A percentile compares a stretch with the other conserved stretches of the same genome.
Conservation (phyloP, 768 basidiomycete species). For the Cystobasidium onofrii region DNA sequence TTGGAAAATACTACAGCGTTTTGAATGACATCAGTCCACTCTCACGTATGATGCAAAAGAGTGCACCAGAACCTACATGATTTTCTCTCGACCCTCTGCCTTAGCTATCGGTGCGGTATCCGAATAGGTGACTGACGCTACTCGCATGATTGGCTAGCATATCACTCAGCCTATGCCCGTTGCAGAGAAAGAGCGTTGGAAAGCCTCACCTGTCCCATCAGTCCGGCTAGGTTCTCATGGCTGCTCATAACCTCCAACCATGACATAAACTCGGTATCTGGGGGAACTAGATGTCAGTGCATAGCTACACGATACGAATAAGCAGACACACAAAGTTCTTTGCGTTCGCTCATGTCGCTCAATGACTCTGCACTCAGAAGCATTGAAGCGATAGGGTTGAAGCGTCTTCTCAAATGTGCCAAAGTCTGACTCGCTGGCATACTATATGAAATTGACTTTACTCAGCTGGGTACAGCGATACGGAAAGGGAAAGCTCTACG, state of each 20-base stretch:
- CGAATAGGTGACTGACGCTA: background rate
- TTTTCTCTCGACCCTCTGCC: slow-evolving; percentile 50
- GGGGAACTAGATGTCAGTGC: too few relatives aligned
- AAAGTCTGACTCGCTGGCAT: slow-evolving; percentile 50
- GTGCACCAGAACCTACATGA: slow-evolving; percentile 62
- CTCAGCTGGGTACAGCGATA: background rate
- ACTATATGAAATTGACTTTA: slow-evolving; percentile 29
- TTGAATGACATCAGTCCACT: too few relatives aligned
- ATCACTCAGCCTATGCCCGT: background rate
- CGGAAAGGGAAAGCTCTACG: background rate
- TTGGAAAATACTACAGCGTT: slow-evolving; percentile 45
- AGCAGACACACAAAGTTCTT: slow-evolving; percentile 68
- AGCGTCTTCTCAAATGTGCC: slow-evolving; percentile 80
- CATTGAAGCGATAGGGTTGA: slow-evolving; percentile 76
- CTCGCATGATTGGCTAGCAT: slow-evolving; percentile 8
- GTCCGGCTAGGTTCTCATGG: slow-evolving; percentile 48
- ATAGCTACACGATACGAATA: too few relatives aligned
- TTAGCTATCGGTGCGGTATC: slow-evolving; percentile 46
- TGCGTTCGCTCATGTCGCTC: slow-evolving; percentile 85
- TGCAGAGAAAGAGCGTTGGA: background rate
- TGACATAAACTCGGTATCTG: slow-evolving; percentile 65
- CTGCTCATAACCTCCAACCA: slow-evolving; percentile 44
- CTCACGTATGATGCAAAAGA: too few relatives aligned
- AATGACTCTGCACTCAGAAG: slow-evolving; percentile 85
- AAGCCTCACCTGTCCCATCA: slow-evolving; percentile 51